Evolutionary conservation across 139 green algal genomes (phyloP).

Genomic region (Chlorella sp.): DNA sequence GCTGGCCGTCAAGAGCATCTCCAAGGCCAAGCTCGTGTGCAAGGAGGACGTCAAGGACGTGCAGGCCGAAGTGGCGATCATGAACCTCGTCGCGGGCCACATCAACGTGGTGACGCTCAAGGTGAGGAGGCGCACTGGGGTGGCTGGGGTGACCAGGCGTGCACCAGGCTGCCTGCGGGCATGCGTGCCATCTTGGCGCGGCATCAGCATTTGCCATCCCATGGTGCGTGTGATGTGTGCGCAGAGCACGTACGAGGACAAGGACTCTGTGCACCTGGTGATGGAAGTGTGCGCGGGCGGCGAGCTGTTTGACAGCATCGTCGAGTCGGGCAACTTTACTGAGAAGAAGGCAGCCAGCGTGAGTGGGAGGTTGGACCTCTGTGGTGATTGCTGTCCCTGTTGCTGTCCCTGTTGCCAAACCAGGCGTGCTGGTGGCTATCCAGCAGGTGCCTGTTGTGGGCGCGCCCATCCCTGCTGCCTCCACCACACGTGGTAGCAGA

Average conservation of each 20-base stretch:
- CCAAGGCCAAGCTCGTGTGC: conserved; percentile 74
- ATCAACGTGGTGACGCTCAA: conserved; percentile 65
- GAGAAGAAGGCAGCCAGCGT: conserved; percentile 39
- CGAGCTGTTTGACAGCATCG: conserved; percentile 97
- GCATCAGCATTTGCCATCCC: too few species aligned
- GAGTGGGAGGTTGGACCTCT: too few species aligned
- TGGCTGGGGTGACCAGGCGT: too few species aligned
- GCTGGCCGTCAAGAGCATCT: conserved; percentile 79
- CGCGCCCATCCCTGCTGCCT: too few species aligned
- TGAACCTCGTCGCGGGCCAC: conserved; percentile 67
- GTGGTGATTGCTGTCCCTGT: too few species aligned
- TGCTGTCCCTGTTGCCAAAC: too few species aligned
- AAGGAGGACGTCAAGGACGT: conserved; percentile 85
- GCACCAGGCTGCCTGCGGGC: too few species aligned
- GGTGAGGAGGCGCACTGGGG: conserved; percentile 30
- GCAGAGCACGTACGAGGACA: conserved; percentile 72
- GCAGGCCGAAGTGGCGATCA: conserved; percentile 68
- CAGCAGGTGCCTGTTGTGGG: too few species aligned
- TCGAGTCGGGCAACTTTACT: conserved; percentile 74
- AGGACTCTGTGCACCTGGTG: conserved; percentile 74
- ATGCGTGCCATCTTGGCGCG: neutral
- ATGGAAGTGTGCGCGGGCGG: conserved; percentile 92
- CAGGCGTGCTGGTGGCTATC: too few species aligned
- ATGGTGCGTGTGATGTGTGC: conserved; percentile 1
- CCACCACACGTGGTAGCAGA: too few species aligned